Percentiles rank a stretch among this genome's conserved stretches.
Conservation (phyloP, 495 filamentous ascomycete genomes). For the Talaromyces stipitatus region DNA sequence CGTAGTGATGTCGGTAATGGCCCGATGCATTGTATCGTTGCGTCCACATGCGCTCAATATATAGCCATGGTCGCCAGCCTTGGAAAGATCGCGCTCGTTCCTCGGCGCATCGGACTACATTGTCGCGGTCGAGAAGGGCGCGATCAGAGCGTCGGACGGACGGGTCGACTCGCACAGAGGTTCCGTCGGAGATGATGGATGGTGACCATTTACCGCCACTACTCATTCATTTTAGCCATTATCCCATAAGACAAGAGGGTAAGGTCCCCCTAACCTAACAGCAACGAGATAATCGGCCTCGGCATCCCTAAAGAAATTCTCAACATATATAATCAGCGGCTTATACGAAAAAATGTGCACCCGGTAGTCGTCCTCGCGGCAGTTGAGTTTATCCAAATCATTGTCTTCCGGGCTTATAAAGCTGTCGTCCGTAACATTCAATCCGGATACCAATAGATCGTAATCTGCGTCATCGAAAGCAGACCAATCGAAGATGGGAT, state of each 20-base stretch:
- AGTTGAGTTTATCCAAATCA: slow-evolving; percentile 13
- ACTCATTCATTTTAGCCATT: background rate
- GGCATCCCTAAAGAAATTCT: slow-evolving; percentile 39
- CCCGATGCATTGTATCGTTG: slow-evolving; percentile 52
- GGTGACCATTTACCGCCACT: slow-evolving; percentile 44
- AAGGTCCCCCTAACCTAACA: slow-evolving; percentile 30
- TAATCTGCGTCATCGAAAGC: slow-evolving; percentile 14
- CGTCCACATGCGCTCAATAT: slow-evolving; percentile 55
- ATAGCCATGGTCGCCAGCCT: slow-evolving; percentile 52
- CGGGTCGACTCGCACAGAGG: slow-evolving; percentile 35
- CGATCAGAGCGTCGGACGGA: slow-evolving; percentile 48
- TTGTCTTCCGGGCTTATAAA: slow-evolving; percentile 25
- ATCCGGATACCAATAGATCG: slow-evolving; percentile 5
- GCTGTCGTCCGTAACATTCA: slow-evolving; percentile 28
- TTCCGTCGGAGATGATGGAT: slow-evolving; percentile 47
- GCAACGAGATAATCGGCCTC: slow-evolving; percentile 45
- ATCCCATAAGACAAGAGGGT: background rate
- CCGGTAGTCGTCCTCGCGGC: slow-evolving; percentile 24
- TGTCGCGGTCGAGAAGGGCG: slow-evolving; percentile 50
- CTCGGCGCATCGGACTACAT: slow-evolving; percentile 59
- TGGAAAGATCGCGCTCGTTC: slow-evolving; percentile 62
- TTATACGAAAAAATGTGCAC: slow-evolving; percentile 39
- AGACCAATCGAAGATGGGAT: background rate
- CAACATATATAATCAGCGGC: slow-evolving; percentile 50
- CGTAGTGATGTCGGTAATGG: slow-evolving; percentile 53